Conservation (phyloP, 768 basidiomycete species). For the Trichaptum fuscoviolaceum region DNA sequence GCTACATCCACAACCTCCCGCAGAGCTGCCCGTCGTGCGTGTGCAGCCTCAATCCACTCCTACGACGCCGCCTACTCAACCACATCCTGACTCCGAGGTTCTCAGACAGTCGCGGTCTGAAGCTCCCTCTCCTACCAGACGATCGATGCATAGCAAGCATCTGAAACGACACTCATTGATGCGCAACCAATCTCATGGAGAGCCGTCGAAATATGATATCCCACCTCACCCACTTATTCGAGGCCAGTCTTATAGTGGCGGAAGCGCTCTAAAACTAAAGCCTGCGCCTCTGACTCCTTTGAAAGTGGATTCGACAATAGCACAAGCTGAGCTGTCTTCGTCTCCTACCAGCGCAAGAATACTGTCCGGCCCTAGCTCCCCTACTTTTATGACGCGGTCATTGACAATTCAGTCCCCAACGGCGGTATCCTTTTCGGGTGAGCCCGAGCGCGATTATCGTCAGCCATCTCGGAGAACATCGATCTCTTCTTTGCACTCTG, state of each 20-base stretch:
- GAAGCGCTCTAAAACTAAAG: slow-evolving; percentile 29
- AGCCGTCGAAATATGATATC: not conserved
- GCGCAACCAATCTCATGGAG: not conserved
- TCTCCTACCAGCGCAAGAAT: slow-evolving; percentile 26
- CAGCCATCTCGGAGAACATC: slow-evolving; percentile 39
- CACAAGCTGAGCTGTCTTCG: slow-evolving; percentile 37
- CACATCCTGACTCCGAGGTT: not conserved
- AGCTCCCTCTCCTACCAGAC: not conserved
- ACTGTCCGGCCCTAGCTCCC: slow-evolving; percentile 26
- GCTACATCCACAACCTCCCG: not conserved
- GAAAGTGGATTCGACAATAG: slow-evolving; percentile 25
- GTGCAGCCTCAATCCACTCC: not conserved
- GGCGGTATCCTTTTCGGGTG: slow-evolving; percentile 1
- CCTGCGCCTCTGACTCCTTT: slow-evolving; percentile 54
- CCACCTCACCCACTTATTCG: slow-evolving; percentile 71
- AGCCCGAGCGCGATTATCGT: not conserved
- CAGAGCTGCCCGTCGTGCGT: not conserved
- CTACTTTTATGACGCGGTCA: slow-evolving; percentile 29
- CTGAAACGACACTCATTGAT: not conserved
- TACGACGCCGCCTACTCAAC: not conserved
- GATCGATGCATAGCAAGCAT: not conserved
- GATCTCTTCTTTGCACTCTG: slow-evolving; percentile 55
- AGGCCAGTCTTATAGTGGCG: slow-evolving; percentile 57
- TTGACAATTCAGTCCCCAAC: not conserved
- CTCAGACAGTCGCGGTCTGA: not conserved